A percentile compares a stretch with the other conserved stretches of the same genome.
These are phyloP conservation scores for Panicum virgatum DNA, from an alignment of 202 grass and related monocot genomes.

Conservation along the genomic window DNA sequence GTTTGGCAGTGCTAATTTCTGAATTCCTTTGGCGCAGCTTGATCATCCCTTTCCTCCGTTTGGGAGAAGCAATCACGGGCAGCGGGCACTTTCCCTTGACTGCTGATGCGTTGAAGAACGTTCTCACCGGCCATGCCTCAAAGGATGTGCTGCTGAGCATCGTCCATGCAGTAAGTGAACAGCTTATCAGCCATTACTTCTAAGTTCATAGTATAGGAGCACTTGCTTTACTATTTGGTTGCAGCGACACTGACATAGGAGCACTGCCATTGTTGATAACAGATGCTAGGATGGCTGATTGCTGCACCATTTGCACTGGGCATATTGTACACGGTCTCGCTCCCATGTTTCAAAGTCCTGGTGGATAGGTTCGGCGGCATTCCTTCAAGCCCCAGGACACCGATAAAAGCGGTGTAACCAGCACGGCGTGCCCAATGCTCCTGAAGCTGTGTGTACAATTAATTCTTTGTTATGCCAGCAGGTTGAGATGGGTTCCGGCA, in stretches of 20 bases:
- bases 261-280: slow-evolving; percentile 7
- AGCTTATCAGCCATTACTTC: not conserved
- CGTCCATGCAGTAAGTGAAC: slow-evolving; percentile 67
- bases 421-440: slow-evolving; percentile 13
- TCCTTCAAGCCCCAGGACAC: slow-evolving; percentile 53
- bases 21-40: slow-evolving; percentile 50
- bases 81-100: slow-evolving; percentile 70
- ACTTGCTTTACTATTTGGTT: not conserved
- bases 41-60: slow-evolving; percentile 82
- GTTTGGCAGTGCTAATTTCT: slow-evolving; percentile 20
- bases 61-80: slow-evolving; percentile 75
- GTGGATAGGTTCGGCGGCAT: slow-evolving; percentile 43
- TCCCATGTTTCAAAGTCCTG: slow-evolving; percentile 77
- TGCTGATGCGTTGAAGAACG: slow-evolving; percentile 76
- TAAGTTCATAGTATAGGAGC: not conserved
- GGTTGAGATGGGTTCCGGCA: slow-evolving; percentile 21
- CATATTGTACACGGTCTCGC: slow-evolving; percentile 39
- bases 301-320: slow-evolving; percentile 60
- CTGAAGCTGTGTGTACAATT: slow-evolving; percentile 23
- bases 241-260: slow-evolving; percentile 14
- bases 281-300: slow-evolving; percentile 78
- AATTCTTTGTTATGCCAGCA: slow-evolving; percentile 21
- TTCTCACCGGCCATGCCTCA: slow-evolving; percentile 78
- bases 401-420: slow-evolving; percentile 46
- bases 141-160: slow-evolving; percentile 75